Conservation (phyloP, 495 filamentous ascomycete species). For the Sporormia fimetaria region DNA sequence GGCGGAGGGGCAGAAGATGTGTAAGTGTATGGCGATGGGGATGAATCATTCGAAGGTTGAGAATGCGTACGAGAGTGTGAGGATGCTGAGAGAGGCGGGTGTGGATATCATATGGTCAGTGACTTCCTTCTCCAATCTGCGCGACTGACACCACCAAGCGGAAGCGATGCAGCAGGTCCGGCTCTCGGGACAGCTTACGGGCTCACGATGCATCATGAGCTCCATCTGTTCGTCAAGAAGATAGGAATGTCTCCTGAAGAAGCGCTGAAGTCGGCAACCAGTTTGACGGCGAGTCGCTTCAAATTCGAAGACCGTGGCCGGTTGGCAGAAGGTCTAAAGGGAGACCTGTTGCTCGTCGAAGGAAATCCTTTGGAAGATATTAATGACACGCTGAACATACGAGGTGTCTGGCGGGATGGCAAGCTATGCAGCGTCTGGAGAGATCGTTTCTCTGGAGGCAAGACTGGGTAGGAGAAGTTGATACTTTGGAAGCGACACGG, state of each 20-base stretch:
- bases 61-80: conserved; percentile 31
- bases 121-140: not conserved
- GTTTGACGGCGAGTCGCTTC: conserved; percentile 27
- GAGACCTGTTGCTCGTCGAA: conserved; percentile 30
- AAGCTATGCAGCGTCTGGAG: conserved; percentile 5
- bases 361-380: conserved; percentile 33
- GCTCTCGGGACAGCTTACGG: conserved; percentile 31
- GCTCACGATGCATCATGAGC: conserved; percentile 30
- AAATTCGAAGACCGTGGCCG: conserved; percentile 29
- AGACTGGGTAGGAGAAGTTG: no score
- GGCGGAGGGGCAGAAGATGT: conserved; percentile 22
- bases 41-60: conserved; percentile 16
- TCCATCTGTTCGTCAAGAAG: conserved; percentile 29
- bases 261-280: conserved; percentile 28
- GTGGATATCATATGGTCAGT: conserved; percentile 29
- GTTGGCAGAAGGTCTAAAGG: conserved; percentile 26
- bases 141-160: conserved; percentile 15
- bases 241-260: conserved; percentile 30
- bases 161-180: conserved; percentile 29
- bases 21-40: conserved; percentile 27
- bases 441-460: no score
- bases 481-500: no score
- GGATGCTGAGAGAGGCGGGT: conserved; percentile 27
- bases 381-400: conserved; percentile 29
- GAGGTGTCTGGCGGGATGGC: conserved; percentile 29